Evolutionary conservation across 805 yeast species (phyloP).

Genomic region (Priceomyces castillae): DNA sequence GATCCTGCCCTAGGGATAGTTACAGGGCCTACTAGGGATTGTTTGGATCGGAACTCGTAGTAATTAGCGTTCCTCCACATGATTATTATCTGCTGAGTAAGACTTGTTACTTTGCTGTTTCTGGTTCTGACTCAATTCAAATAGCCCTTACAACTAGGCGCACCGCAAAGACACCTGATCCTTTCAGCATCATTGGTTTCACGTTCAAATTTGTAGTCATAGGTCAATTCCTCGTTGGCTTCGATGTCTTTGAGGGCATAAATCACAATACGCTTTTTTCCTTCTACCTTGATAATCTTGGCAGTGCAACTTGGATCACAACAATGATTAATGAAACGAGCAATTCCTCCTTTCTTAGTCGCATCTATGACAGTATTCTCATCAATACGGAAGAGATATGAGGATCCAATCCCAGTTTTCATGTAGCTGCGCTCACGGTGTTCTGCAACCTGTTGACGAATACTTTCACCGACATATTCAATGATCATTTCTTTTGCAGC

Average conservation of each 20-base stretch:
- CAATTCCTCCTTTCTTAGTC: conserved; percentile 95
- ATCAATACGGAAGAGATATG: conserved; percentile 88
- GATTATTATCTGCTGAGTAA: too few relatives aligned
- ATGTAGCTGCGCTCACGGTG: conserved; percentile 82
- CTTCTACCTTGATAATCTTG: conserved; percentile 91
- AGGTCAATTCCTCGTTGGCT: conserved; percentile 89
- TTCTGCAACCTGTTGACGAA: conserved; percentile 92
- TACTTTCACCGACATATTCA: conserved; percentile 94
- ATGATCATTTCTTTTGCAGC: conserved; percentile 97
- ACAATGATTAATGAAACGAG: conserved; percentile 94
- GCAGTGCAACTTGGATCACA: conserved; percentile 98
- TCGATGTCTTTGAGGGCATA: conserved; percentile 87
- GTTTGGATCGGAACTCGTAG: too few relatives aligned
- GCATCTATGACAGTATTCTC: conserved; percentile 96
- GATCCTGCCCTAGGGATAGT: neutral
- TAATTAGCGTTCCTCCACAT: too few relatives aligned
- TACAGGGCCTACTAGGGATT: too few relatives aligned
- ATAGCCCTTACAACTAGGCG: conserved; percentile 90
- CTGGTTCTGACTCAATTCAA: conserved; percentile 66
- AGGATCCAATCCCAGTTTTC: conserved; percentile 91
- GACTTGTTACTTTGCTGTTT: too few relatives aligned
- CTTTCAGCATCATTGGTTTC: conserved; percentile 86
- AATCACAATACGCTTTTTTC: conserved; percentile 88
- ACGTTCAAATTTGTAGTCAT: conserved; percentile 92
- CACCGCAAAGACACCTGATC: conserved; percentile 91